Percentiles rank a stretch among this genome's conserved stretches.
Evolutionary conservation across 371 early-diverging fungal genomes (phyloP).

Genomic region (Apophysomyces ossiformis): DNA sequence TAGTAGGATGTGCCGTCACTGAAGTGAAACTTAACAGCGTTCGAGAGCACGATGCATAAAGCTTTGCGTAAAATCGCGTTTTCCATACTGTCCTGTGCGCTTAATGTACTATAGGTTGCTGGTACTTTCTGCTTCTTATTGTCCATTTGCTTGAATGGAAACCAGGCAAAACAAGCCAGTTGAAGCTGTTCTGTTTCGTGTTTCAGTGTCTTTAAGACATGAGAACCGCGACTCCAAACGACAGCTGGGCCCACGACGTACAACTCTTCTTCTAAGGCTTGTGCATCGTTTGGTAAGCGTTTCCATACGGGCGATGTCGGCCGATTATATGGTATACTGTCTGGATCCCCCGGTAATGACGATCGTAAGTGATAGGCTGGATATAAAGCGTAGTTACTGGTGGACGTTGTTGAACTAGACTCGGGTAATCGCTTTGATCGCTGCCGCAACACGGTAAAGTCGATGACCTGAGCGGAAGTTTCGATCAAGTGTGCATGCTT

Average conservation of each 20-base stretch:
- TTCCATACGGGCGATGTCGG: not conserved
- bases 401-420: not conserved
- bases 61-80: slow-evolving; percentile 17
- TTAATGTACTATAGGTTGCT: not conserved
- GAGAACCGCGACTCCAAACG: slow-evolving; percentile 26
- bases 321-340: not conserved
- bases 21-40: slow-evolving; percentile 25
- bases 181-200: slow-evolving; percentile 20
- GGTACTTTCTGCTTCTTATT: not conserved
- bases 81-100: not conserved
- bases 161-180: slow-evolving; percentile 28
- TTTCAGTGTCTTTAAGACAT: slow-evolving; percentile 20
- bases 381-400: not conserved
- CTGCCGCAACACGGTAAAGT: not conserved
- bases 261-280: slow-evolving; percentile 25
- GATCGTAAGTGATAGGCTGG: not conserved
- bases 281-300: not conserved
- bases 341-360: not conserved
- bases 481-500: slow-evolving; percentile 34
- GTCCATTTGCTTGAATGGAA: slow-evolving; percentile 17
- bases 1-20: slow-evolving; percentile 22
- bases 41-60: slow-evolving; percentile 22
- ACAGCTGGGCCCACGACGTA: slow-evolving; percentile 21
- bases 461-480: not conserved
- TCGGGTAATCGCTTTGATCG: not conserved